Conservation (phyloP, 768 basidiomycete species). For the Xanthoconium stramineum region DNA sequence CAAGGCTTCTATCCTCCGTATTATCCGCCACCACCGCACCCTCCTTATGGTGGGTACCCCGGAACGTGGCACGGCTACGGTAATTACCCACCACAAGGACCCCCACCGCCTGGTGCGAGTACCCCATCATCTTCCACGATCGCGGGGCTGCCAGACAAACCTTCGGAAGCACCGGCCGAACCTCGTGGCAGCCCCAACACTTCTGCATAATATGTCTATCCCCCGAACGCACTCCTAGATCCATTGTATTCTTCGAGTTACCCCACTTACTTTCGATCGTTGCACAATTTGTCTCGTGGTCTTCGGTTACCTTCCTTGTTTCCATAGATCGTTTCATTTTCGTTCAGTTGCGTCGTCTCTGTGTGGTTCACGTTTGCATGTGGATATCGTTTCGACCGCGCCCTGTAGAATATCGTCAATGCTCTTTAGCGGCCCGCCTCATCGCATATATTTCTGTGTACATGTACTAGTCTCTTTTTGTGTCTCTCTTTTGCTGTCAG, state of each 20-base stretch:
- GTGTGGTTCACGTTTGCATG: constrained; percentile 1
- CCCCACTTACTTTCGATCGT: constrained; percentile 8
- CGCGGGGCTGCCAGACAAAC: constrained; percentile 24
- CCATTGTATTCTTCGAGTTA: constrained; percentile 20
- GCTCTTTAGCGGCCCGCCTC: constrained; percentile 1
- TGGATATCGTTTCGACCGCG: constrained; percentile 9
- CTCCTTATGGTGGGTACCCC: constrained; percentile 30
- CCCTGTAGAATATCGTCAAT: constrained; percentile 23
- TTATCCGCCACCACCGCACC: constrained; percentile 29
- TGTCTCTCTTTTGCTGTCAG: not conserved
- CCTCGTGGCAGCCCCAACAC: constrained; percentile 14
- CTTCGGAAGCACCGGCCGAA: constrained; percentile 22
- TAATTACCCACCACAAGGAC: constrained; percentile 29
- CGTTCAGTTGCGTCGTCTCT: constrained; percentile 1
- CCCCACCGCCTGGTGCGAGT: constrained; percentile 17
- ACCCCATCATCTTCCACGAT: constrained; percentile 14
- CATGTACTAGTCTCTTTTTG: constrained; percentile 23
- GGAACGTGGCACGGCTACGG: constrained; percentile 28
- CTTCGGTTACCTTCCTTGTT: constrained; percentile 18
- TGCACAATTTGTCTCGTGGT: constrained; percentile 14
- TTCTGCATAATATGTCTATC: constrained; percentile 19
- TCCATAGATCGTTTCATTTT: constrained; percentile 24
- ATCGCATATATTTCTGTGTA: constrained; percentile 28
- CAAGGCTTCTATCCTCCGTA: constrained; percentile 32
- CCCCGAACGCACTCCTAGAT: constrained; percentile 15